A percentile compares a stretch with the other conserved stretches of the same genome.
Conservation (phyloP, 805 yeast species). For the Lipomyces spencermartinsiae region DNA sequence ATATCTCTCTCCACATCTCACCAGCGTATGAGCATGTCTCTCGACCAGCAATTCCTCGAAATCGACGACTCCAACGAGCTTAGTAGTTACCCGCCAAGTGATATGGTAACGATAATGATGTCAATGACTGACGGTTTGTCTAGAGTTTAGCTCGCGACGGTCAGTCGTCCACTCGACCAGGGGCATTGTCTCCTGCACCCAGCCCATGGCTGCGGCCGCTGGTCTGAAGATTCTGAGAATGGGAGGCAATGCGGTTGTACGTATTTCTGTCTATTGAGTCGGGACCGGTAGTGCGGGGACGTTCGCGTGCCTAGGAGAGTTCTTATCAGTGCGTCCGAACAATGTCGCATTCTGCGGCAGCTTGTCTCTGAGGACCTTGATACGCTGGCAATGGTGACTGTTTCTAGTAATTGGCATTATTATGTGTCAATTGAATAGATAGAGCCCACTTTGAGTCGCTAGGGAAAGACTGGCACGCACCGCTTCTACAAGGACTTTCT, state of each 20-base stretch:
- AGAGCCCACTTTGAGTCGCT: background rate
- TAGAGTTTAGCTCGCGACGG: constrained; percentile 61
- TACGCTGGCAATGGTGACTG: background rate
- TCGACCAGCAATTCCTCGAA: constrained; percentile 38
- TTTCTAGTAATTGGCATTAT: background rate
- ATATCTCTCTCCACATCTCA: background rate
- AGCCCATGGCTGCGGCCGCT: constrained; percentile 78
- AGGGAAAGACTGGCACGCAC: background rate
- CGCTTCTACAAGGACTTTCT: background rate
- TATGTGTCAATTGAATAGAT: background rate
- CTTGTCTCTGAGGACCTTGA: background rate
- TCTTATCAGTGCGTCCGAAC: background rate
- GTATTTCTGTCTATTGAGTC: constrained; percentile 7
- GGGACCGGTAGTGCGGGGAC: background rate
- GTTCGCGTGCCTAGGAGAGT: background rate
- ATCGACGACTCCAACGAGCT: constrained; percentile 33
- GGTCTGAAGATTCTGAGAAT: constrained; percentile 66
- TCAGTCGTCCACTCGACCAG: constrained; percentile 75
- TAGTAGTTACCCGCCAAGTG: constrained; percentile 12
- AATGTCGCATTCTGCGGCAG: background rate
- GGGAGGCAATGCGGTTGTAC: constrained; percentile 66
- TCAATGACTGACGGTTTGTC: constrained; percentile 3
- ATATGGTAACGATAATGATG: background rate
- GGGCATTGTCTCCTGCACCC: constrained; percentile 78
- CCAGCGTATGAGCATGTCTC: constrained; percentile 28